phyloP scores from a whole-genome alignment of 2,329 filamentous ascomycete genomes.

The Sporothrix mexicana region DNA sequence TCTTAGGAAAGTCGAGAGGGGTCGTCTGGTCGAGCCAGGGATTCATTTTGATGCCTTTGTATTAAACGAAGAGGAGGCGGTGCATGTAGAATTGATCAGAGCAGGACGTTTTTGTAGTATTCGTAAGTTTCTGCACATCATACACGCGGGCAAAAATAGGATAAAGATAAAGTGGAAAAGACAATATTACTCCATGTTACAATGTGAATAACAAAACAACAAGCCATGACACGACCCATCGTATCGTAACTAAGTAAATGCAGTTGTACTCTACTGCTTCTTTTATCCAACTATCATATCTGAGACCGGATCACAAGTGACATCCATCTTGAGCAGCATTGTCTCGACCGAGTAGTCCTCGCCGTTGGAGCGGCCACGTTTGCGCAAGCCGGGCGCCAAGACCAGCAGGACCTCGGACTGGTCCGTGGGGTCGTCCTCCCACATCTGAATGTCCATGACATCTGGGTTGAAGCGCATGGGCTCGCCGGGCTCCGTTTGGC shows the following conservation, averaged over 20 bases:
- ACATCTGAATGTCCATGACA: slow-evolving; percentile 27
- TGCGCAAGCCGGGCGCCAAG: slow-evolving; percentile 27
- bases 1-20: background rate
- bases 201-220: background rate
- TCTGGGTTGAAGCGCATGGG: slow-evolving; percentile 20
- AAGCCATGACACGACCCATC: too few species aligned
- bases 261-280: too few species aligned
- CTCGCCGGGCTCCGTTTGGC: slow-evolving; percentile 9
- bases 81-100: background rate
- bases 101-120: too few species aligned
- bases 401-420: slow-evolving; percentile 28
- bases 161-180: background rate
- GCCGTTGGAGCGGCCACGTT: slow-evolving; percentile 33
- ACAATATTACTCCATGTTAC: background rate
- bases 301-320: slow-evolving; percentile 31
- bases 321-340: slow-evolving; percentile 34
- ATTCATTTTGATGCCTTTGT: background rate
- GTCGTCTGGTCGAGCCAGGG: background rate
- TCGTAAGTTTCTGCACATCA: background rate
- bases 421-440: slow-evolving; percentile 16
- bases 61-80: background rate
- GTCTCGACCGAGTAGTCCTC: slow-evolving; percentile 32
- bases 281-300: slow-evolving; percentile 24
- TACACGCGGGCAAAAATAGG: background rate
- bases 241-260: too few species aligned